Percentiles rank a stretch among this genome's conserved stretches.
phyloP scores from a whole-genome alignment of 768 basidiomycete species.

The Pisolithus tinctorius region DNA sequence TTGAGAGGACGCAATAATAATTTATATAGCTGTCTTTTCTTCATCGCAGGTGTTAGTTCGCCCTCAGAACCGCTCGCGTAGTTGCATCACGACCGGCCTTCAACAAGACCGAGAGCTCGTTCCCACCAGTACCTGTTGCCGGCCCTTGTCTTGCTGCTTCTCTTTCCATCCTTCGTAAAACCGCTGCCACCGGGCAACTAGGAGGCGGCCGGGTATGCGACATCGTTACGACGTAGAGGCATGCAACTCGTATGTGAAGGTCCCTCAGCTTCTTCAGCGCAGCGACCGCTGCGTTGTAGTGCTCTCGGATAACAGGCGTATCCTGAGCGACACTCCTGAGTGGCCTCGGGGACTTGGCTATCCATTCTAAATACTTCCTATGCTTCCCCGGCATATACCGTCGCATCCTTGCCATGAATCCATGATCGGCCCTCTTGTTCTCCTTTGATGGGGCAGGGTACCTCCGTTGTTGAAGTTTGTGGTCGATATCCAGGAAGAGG shows the following conservation, averaged over 20 bases:
- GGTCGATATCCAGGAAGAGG: conserved; percentile 84
- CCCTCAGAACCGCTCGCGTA: conserved; percentile 46
- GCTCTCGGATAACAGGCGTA: conserved; percentile 53
- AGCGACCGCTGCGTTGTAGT: conserved; percentile 74
- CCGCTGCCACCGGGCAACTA: conserved; percentile 49
- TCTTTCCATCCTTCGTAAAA: conserved; percentile 43
- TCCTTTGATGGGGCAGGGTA: conserved; percentile 59
- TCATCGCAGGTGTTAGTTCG: neutral
- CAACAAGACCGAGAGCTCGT: conserved; percentile 69
- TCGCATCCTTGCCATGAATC: conserved; percentile 91
- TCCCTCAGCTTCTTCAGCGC: conserved; percentile 82
- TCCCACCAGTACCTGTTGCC: conserved; percentile 86
- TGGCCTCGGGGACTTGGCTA: conserved; percentile 53
- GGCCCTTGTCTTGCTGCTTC: conserved; percentile 41
- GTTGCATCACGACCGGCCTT: conserved; percentile 92
- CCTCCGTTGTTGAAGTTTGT: conserved; percentile 67
- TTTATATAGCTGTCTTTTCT: neutral
- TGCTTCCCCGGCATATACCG: conserved; percentile 94
- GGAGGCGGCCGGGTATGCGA: conserved; percentile 47
- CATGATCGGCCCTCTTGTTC: conserved; percentile 60
- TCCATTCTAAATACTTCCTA: conserved; percentile 71
- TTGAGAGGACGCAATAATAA: neutral
- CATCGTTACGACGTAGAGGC: conserved; percentile 83
- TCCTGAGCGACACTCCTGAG: conserved; percentile 55
- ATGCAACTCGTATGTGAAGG: conserved; percentile 83